Percentiles rank a stretch among this genome's conserved stretches.
These are phyloP conservation scores for Penicillium macrosclerotiorum DNA, from an alignment of 495 filamentous ascomycete species.

Conservation along the genomic window DNA sequence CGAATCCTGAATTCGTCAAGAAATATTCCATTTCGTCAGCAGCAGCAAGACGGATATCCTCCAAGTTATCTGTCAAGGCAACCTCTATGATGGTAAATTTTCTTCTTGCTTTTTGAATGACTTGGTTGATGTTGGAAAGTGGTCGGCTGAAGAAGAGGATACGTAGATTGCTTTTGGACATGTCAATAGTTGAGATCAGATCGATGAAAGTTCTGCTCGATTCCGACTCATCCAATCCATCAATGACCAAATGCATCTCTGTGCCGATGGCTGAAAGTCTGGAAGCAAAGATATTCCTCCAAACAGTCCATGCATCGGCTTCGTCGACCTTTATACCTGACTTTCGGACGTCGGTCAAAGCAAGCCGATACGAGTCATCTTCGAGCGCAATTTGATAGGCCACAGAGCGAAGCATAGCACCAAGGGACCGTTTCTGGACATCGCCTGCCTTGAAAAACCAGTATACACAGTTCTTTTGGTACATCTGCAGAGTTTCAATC, in stretches of 20 bases:
- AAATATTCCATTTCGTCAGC: too few relatives aligned
- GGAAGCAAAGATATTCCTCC: neutral
- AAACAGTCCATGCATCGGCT: neutral
- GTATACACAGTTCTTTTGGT: neutral
- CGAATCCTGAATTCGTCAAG: too few relatives aligned
- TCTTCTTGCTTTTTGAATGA: neutral
- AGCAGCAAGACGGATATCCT: neutral
- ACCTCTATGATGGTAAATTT: neutral
- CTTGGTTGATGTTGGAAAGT: neutral
- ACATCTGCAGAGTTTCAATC: neutral
- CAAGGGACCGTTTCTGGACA: neutral
- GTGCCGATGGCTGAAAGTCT: neutral
- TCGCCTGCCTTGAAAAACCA: conserved; percentile 2
- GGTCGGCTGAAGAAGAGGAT: neutral
- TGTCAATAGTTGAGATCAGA: neutral
- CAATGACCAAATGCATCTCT: conserved; percentile 4
- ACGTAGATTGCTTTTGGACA: neutral
- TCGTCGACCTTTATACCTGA: neutral
- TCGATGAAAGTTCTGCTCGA: neutral
- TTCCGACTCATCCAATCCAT: conserved; percentile 7
- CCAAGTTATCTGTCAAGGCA: neutral
- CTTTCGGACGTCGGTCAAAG: neutral
- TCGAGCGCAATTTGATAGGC: conserved; percentile 8
- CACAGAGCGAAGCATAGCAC: neutral
- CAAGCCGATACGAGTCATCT: neutral